These are phyloP conservation scores for Cytospora schulzeri DNA, from an alignment of 2,329 filamentous ascomycete species.

Conservation along the genomic window DNA sequence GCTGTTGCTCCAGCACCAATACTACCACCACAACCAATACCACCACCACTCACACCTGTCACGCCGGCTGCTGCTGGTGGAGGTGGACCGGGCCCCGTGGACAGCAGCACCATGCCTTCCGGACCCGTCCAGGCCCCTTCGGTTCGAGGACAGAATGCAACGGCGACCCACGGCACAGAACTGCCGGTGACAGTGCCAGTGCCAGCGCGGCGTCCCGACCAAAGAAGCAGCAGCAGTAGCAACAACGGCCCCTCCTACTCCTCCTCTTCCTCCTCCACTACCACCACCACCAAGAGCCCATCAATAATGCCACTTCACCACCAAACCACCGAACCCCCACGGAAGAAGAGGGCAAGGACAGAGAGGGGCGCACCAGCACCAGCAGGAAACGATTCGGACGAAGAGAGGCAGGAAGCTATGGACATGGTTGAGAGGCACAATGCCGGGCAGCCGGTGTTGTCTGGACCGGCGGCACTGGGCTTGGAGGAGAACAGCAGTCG, in stretches of 20 bases:
- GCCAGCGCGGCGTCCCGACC: constrained; percentile 24
- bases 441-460: constrained; percentile 17
- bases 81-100: constrained; percentile 11
- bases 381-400: not conserved
- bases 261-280: too few relatives aligned
- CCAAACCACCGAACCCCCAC: not conserved
- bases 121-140: not conserved
- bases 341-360: constrained; percentile 31
- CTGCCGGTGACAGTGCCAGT: constrained; percentile 29
- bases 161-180: constrained; percentile 2
- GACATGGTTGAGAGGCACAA: constrained; percentile 21
- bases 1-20: not conserved
- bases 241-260: not conserved
- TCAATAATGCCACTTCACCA: not conserved
- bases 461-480: constrained; percentile 12
- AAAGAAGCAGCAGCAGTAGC: too few relatives aligned
- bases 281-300: not conserved
- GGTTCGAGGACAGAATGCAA: constrained; percentile 1
- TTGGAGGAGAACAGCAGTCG: constrained; percentile 3
- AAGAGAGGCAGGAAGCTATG: constrained; percentile 15
- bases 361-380: not conserved
- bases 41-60: constrained; percentile 25
- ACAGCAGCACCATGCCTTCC: not conserved
- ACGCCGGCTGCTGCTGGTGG: constrained; percentile 14
- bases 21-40: constrained; percentile 22